Percentiles rank a stretch among this genome's conserved stretches.
These are phyloP conservation scores for Candida boidinii DNA, from an alignment of 805 yeast genomes.

Conservation along the genomic window DNA sequence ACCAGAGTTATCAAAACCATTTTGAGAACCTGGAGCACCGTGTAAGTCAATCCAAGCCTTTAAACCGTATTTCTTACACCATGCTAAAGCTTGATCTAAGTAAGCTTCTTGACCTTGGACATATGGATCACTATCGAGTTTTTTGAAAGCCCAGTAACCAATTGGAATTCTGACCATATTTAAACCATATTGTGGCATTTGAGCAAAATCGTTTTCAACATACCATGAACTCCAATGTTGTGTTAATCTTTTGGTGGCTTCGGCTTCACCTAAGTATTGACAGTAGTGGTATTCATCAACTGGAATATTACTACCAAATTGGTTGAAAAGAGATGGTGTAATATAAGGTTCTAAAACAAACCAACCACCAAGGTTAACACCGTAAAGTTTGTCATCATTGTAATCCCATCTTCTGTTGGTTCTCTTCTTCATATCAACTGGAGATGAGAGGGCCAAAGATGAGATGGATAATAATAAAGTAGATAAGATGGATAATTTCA, in stretches of 20 bases:
- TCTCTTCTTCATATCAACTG: too few relatives aligned
- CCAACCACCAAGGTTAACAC: slow-evolving; percentile 71
- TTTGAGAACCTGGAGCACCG: slow-evolving; percentile 79
- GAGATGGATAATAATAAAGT: too few relatives aligned
- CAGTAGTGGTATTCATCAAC: slow-evolving; percentile 56
- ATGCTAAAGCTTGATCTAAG: slow-evolving; percentile 53
- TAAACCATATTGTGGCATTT: slow-evolving; percentile 44
- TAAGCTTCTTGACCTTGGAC: slow-evolving; percentile 59
- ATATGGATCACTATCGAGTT: slow-evolving; percentile 46
- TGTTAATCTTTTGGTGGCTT: slow-evolving; percentile 33
- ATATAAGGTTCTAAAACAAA: slow-evolving; percentile 62
- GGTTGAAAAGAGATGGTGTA: slow-evolving; percentile 52
- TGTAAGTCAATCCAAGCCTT: slow-evolving; percentile 73
- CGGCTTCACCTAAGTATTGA: slow-evolving; percentile 36
- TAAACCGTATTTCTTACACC: slow-evolving; percentile 55
- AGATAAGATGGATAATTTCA: too few relatives aligned
- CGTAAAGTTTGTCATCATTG: slow-evolving; percentile 27
- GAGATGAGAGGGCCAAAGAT: too few relatives aligned
- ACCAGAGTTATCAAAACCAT: slow-evolving; percentile 82
- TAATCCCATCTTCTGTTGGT: slow-evolving; percentile 26
- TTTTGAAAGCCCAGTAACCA: slow-evolving; percentile 74
- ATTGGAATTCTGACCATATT: slow-evolving; percentile 71
- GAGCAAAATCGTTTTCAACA: slow-evolving; percentile 47
- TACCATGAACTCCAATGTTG: slow-evolving; percentile 53
- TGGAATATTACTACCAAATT: slow-evolving; percentile 32